Conservation (phyloP, 2,329 filamentous ascomycete genomes). For the Nothophaeocryptopus gaeumannii region DNA sequence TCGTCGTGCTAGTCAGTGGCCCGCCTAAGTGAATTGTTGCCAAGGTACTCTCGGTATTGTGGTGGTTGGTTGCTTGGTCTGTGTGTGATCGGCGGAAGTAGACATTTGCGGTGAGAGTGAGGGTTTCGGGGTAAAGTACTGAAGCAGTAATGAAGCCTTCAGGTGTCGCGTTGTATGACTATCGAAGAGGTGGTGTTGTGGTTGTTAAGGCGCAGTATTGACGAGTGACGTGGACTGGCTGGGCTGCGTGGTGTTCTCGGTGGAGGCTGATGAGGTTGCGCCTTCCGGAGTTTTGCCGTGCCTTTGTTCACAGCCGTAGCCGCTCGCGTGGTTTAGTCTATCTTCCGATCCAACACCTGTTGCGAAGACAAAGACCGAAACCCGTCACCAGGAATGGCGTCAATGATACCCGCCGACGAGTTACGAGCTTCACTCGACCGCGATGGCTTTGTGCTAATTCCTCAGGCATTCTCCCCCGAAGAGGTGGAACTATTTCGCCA, state of each 20-base stretch:
- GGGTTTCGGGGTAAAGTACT: no score
- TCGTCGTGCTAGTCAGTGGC: constrained; percentile 7
- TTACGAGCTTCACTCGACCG: constrained; percentile 58
- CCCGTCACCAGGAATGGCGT: constrained; percentile 11
- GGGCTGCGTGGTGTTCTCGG: no score
- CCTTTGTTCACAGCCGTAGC: no score
- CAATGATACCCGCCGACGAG: constrained; percentile 7
- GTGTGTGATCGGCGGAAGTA: constrained; percentile 18
- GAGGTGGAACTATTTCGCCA: constrained; percentile 60
- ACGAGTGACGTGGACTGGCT: no score
- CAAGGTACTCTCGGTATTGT: constrained; percentile 17
- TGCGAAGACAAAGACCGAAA: constrained; percentile 9
- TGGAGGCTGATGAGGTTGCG: no score
- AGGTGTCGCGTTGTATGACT: no score
- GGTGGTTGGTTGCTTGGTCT: constrained; percentile 19
- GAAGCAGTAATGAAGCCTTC: no score
- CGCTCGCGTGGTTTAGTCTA: no score
- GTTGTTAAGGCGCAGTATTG: no score
- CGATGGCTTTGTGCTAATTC: constrained; percentile 75
- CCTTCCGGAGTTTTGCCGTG: no score
- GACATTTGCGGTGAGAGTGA: constrained; percentile 24
- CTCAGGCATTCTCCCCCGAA: constrained; percentile 57
- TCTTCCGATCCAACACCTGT: neutral
- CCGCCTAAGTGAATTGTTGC: constrained; percentile 18
- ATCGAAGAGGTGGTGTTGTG: no score